These are phyloP conservation scores for Paracamarosporium sp. DNA, from an alignment of 2,329 filamentous ascomycete genomes.

Conservation along the genomic window DNA sequence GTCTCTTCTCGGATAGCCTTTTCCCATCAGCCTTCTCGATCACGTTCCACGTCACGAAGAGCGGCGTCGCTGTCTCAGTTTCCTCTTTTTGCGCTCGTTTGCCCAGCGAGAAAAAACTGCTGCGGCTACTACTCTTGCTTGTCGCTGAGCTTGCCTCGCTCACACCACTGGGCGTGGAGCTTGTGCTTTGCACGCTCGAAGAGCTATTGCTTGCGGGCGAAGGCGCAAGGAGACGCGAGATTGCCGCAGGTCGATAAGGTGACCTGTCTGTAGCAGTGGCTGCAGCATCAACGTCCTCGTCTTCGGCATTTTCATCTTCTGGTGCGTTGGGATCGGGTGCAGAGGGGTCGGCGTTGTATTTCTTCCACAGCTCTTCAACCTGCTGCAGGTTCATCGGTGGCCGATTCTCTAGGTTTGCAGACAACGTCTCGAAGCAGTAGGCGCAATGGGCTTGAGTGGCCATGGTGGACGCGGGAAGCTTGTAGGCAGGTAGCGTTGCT, in stretches of 20 bases:
- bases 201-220: constrained; percentile 51
- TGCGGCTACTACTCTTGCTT: constrained; percentile 42
- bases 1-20: constrained; percentile 58
- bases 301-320: constrained; percentile 37
- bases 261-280: constrained; percentile 28
- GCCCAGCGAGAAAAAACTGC: constrained; percentile 43
- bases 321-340: constrained; percentile 22
- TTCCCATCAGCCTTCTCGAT: constrained; percentile 58
- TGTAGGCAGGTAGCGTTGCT: neutral
- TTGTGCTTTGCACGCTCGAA: constrained; percentile 56
- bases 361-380: constrained; percentile 73
- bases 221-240: constrained; percentile 53
- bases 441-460: constrained; percentile 85
- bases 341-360: constrained; percentile 51
- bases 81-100: constrained; percentile 26
- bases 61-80: constrained; percentile 64
- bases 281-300: constrained; percentile 11
- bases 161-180: constrained; percentile 54
- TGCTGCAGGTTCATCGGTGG: constrained; percentile 70
- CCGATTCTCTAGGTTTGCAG: constrained; percentile 75
- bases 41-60: constrained; percentile 96
- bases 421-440: constrained; percentile 89
- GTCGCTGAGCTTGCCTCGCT: constrained; percentile 55
- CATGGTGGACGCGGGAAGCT: constrained; percentile 60
- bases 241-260: constrained; percentile 48